Percentiles rank a stretch among this genome's conserved stretches.
phyloP scores from a whole-genome alignment of 2,329 filamentous ascomycete genomes.

The Pseudogymnoascus sp. region DNA sequence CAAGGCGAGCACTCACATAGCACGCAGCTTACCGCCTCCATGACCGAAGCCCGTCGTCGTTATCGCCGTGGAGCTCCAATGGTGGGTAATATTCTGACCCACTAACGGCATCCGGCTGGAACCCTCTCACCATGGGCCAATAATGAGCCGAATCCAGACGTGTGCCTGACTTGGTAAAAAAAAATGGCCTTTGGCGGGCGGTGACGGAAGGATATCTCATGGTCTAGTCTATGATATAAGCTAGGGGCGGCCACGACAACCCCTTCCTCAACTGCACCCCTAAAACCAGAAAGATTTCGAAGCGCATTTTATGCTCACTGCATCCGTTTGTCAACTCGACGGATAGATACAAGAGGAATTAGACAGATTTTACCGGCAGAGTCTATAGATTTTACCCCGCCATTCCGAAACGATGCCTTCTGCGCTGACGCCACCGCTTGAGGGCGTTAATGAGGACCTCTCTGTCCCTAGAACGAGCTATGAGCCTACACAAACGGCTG shows the following conservation, averaged over 20 bases:
- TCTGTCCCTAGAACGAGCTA: conserved; percentile 23
- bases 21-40: not conserved
- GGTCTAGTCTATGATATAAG: not conserved
- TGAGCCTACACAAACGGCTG: conserved; percentile 22
- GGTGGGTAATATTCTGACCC: not conserved
- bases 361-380: not conserved
- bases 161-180: conserved; percentile 6
- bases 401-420: conserved; percentile 32
- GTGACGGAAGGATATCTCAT: not conserved
- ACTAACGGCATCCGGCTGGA: conserved; percentile 4
- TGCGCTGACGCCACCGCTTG: conserved; percentile 30
- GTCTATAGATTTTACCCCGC: not conserved
- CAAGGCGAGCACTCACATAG: not conserved
- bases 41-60: not conserved
- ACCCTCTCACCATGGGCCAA: not conserved
- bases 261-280: not conserved
- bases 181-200: not conserved
- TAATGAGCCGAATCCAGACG: not conserved
- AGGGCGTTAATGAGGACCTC: conserved; percentile 27
- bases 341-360: not conserved
- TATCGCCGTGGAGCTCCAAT: not conserved
- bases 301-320: not conserved
- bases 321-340: not conserved
- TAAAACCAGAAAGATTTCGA: not conserved
- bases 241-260: not conserved